Base-by-base conservation (phyloP, 1,139 yeast genomes). In the Lodderomyces parapsilosis region DNA sequence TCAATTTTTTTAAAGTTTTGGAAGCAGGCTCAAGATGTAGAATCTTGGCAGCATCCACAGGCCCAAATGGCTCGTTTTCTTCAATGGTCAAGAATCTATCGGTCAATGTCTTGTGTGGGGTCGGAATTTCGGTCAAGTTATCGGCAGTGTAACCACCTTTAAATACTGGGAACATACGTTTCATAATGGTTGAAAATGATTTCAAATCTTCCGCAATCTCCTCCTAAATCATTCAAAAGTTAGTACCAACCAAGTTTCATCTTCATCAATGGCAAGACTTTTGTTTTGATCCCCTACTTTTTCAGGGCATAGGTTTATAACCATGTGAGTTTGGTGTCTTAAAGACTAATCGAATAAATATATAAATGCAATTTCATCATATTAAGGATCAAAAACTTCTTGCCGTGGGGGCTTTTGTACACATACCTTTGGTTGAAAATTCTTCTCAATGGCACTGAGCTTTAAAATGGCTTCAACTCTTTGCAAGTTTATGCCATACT, bases 41-140 rank as follows among this genome's bases (percentile, higher is more conserved):
- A 36, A 86, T 78, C 48, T 81, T 71, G 41, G 99, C 96, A n/a
- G 99, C 97, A 59, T 93, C 98, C 7, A 90, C 78, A 6, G 98
- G 96, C 4, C 97, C 97, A 63, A 91, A 91, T n/a, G 96, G 96
- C 66, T 90, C 95, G 17, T 91, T 83, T 67, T 93, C 98, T 11
- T 96, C 93, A 60, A 93, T 84, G 18, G 95, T 86, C 60, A 89
- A 68, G 70, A 90, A 91, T 52, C 95, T 76, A 54, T 94, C 91
- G 50, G 82, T 83, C 51, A 85, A 74, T 2, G 96, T 87, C 65
- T 85, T 88, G 52, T 81, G 78, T 19, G 97, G 96, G 44, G 88
- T 82, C 25, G 97, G 96, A 71, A 91, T 88, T 73, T 93, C 98
- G n/a, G 96, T 86, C 60, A 86, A 70, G 58, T 86, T 86, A 58